These are phyloP conservation scores for Buddleja alternifolia DNA, from an alignment of 257 asterid species.

Conservation along the genomic window DNA sequence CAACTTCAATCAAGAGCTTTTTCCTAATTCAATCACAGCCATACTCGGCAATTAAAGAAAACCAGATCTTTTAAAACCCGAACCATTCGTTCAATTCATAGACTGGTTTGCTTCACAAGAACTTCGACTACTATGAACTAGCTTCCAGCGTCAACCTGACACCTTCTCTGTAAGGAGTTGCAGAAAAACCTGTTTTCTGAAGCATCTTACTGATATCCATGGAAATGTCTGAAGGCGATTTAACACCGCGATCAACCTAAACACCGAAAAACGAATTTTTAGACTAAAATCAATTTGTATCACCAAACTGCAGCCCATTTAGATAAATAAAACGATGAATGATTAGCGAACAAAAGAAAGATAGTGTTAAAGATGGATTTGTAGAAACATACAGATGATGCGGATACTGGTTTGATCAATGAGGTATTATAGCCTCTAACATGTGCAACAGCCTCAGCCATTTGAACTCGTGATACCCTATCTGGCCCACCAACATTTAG, in stretches of 20 bases:
- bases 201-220: conserved; percentile 77
- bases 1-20: neutral
- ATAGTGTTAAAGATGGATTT: neutral
- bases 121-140: conserved; percentile 19
- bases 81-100: neutral
- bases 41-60: neutral
- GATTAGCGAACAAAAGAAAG: neutral
- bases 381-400: conserved; percentile 68
- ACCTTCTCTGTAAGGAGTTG: conserved; percentile 63
- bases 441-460: conserved; percentile 92
- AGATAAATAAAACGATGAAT: neutral
- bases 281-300: neutral
- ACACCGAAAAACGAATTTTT: conserved; percentile 24
- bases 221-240: conserved; percentile 88
- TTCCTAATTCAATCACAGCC: neutral
- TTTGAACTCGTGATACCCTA: conserved; percentile 87
- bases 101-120: neutral
- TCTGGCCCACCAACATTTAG: conserved; percentile 89
- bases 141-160: conserved; percentile 68
- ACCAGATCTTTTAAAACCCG: neutral
- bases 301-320: neutral
- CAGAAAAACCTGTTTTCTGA: conserved; percentile 60
- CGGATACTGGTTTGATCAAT: conserved; percentile 73
- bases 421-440: conserved; percentile 67
- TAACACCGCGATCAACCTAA: conserved; percentile 93